These are phyloP conservation scores for Wallacemonas sp. DNA, from an alignment of 208 protist genomes.

Conservation along the genomic window DNA sequence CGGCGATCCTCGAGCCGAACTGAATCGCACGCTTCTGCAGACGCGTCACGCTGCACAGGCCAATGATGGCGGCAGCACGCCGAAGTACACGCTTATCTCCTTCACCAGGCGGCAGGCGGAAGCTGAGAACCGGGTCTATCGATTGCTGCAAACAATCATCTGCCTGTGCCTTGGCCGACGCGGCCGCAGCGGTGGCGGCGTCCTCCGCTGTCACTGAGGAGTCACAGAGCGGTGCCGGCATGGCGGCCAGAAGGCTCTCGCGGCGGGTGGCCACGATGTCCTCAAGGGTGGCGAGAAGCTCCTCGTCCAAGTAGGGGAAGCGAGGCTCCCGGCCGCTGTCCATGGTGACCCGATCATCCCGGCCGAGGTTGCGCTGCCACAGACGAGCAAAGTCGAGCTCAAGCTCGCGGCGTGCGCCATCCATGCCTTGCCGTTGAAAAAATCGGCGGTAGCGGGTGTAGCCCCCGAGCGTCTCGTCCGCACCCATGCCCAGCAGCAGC, in stretches of 20 bases:
- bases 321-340: constrained; percentile 93
- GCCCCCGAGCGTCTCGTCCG: constrained; percentile 96
- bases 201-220: not conserved
- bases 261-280: constrained; percentile 60
- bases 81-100: constrained; percentile 95
- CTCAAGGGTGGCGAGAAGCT: constrained; percentile 73
- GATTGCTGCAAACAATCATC: constrained; percentile 43
- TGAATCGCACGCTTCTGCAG: constrained; percentile 97
- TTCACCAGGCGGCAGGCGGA: constrained; percentile 62
- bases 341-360: constrained; percentile 93
- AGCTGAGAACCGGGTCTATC: constrained; percentile 65
- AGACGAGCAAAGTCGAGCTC: constrained; percentile 89
- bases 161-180: not conserved
- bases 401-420: constrained; percentile 79
- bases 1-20: constrained; percentile 95
- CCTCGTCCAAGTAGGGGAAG: constrained; percentile 95
- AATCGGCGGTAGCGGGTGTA: constrained; percentile 93
- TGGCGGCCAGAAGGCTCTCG: constrained; percentile 23
- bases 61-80: constrained; percentile 73
- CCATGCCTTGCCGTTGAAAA: constrained; percentile 63
- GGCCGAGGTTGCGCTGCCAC: constrained; percentile 94
- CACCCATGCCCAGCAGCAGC: constrained; percentile 94
- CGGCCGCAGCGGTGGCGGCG: not conserved
- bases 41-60: constrained; percentile 64
- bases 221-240: no score